These are phyloP conservation scores for Aurinia saxatilis DNA, from an alignment of 345 rosid genomes.

Conservation along the genomic window DNA sequence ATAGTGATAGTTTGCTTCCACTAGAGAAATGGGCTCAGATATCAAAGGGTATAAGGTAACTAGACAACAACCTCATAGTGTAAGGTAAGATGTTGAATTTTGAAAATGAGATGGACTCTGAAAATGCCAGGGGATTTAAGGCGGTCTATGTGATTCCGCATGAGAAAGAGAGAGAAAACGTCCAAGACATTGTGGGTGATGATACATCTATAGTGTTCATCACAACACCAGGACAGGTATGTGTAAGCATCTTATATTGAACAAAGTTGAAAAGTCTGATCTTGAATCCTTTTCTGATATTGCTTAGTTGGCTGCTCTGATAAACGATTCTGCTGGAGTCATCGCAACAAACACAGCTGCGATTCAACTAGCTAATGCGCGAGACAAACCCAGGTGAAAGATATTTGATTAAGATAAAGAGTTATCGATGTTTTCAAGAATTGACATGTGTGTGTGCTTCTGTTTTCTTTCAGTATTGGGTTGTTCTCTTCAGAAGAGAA, in stretches of 20 bases:
- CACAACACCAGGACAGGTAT: slow-evolving; percentile 91
- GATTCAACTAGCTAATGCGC: slow-evolving; percentile 77
- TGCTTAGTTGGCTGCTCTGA: slow-evolving; percentile 74
- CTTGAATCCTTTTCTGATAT: not conserved
- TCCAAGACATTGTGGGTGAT: slow-evolving; percentile 73
- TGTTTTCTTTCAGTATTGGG: slow-evolving; percentile 52
- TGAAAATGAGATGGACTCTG: not conserved
- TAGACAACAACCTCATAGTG: not conserved
- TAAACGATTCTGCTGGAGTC: slow-evolving; percentile 86
- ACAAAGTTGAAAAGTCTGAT: not conserved
- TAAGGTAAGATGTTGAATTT: not conserved
- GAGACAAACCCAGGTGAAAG: slow-evolving; percentile 62
- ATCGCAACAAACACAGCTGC: slow-evolving; percentile 91
- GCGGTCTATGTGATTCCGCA: slow-evolving; percentile 86
- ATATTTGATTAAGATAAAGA: not conserved
- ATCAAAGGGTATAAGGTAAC: slow-evolving; percentile 50
- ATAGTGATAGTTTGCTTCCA: slow-evolving; percentile 72
- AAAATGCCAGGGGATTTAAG: slow-evolving; percentile 45
- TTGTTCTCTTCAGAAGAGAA: slow-evolving; percentile 71
- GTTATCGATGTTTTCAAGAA: not conserved
- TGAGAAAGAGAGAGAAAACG: slow-evolving; percentile 84
- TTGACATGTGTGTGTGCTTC: not conserved
- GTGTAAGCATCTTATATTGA: not conserved
- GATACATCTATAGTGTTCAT: slow-evolving; percentile 64
- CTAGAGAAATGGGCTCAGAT: slow-evolving; percentile 63